These are phyloP conservation scores for Suillus placidus DNA, from an alignment of 768 basidiomycete species.

Conservation along the genomic window DNA sequence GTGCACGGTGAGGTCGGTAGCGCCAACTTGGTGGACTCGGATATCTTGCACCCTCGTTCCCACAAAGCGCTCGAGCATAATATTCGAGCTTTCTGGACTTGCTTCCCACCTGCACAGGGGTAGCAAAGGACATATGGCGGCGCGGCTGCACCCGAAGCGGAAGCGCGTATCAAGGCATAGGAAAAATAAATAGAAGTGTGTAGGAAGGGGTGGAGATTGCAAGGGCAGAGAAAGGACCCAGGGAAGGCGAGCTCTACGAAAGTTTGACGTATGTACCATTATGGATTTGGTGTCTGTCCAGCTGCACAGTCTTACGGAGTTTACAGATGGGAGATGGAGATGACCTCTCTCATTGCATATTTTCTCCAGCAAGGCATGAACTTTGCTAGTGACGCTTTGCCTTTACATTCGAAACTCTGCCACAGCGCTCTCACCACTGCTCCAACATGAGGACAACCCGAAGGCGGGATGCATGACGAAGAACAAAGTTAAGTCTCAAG, in stretches of 20 bases:
- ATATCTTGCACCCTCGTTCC: conserved; percentile 36
- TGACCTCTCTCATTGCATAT: conserved; percentile 61
- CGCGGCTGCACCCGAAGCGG: conserved; percentile 73
- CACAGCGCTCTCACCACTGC: conserved; percentile 81
- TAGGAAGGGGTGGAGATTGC: conserved; percentile 28
- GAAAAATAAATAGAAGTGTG: conserved; percentile 42
- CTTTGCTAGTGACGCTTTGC: conserved; percentile 62
- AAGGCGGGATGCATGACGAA: not conserved
- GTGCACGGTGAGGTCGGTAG: conserved; percentile 26
- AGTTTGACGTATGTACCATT: conserved; percentile 65
- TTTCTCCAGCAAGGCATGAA: conserved; percentile 84
- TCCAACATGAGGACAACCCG: conserved; percentile 80
- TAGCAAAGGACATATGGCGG: conserved; percentile 92
- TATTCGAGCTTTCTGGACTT: conserved; percentile 83
- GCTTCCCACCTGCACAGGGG: conserved; percentile 90
- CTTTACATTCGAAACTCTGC: conserved; percentile 68
- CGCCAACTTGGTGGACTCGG: conserved; percentile 22
- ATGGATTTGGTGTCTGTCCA: conserved; percentile 69
- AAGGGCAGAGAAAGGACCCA: conserved; percentile 57
- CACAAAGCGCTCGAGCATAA: conserved; percentile 68
- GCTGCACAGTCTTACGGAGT: not conserved
- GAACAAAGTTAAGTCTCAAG: not conserved
- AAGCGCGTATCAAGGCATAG: conserved; percentile 65
- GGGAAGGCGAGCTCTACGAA: conserved; percentile 64
- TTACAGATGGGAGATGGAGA: not conserved